Conservation (phyloP, 2,329 filamentous ascomycete species). For the Diaporthe eres region DNA sequence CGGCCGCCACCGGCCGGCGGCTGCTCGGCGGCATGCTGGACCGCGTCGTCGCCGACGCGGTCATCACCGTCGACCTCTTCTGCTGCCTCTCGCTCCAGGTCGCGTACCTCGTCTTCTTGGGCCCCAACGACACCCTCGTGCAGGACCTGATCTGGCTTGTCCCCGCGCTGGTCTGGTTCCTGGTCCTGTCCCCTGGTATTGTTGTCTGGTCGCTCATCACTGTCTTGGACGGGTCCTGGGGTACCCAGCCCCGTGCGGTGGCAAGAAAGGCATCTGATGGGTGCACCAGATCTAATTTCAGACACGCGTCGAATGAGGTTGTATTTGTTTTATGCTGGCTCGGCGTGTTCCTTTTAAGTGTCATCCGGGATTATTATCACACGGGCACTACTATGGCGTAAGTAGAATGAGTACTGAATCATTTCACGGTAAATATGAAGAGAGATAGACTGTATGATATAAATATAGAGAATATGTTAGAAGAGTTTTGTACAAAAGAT, state of each 20-base stretch:
- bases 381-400: not conserved
- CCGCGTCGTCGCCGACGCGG: not conserved
- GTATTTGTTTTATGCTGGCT: conserved; percentile 2
- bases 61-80: not conserved
- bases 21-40: not conserved
- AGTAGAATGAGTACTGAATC: not conserved
- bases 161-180: conserved; percentile 21
- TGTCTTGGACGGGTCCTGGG: conserved; percentile 19
- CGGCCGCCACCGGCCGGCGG: not conserved
- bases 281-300: not conserved
- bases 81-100: conserved; percentile 27
- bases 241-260: conserved; percentile 6
- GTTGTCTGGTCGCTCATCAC: not conserved
- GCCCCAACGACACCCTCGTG: not conserved
- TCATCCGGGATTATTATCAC: not conserved
- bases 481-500: not conserved
- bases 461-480: not conserved
- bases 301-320: conserved; percentile 1
- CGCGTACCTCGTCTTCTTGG: not conserved
- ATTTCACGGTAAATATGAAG: fast-evolving
- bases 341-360: not conserved
- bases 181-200: not conserved
- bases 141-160: conserved; percentile 17
- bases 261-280: not conserved
- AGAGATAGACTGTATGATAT: not conserved